Evolutionary conservation across 2,329 filamentous ascomycete species (phyloP), one percentile per base, ranked within the genome.

Genomic region (Alternaria sp.): DNA sequence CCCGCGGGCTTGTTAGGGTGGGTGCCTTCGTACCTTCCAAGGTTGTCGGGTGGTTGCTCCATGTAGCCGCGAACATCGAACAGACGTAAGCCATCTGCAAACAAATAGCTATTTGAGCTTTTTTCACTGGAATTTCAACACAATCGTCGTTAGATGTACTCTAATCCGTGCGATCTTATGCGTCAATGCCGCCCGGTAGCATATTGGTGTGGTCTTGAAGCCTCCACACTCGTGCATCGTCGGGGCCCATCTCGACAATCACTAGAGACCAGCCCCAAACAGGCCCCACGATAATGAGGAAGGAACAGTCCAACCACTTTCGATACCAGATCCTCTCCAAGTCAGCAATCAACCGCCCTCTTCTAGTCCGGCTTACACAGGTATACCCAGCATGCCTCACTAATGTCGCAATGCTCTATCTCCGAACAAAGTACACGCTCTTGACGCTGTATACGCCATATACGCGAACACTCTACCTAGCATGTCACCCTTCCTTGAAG

Each of bases 401-500:
- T 51, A 21, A 20, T 53, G 33, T 46, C 11, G 14, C 28, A 18
- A 51, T 20, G 10, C n/a, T 37, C n/a, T 4, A 26, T 6, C 21
- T 49, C 14, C 18, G 49, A 50, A 41, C 18, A 26, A 4, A 18
- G 20, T 69, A 67, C 50, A 72, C 70, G 70, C 70, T 30, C 45
- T 60, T 65, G 58, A 72, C 70, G 70, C 70, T 57, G 10, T 58
- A 71, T 10, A 71, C 70, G 70, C 70, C 47, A 30, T 44, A 47
- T 47, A 61, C 61, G 57, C 61, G 43, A 49, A 53, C 53, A 58
- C n/a, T 37, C 51, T 51, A 60, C 7, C 28, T 21, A 14, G 21
- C 15, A 18, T 26, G 28, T 21, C 15, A 37, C 49, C 8, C 28
- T 37, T 23, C 20, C 49, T 41, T 18, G 30, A 15, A 53, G 14